These are phyloP conservation scores for Blastomyces emzantsi DNA, from an alignment of 2,329 filamentous ascomycete species.

Conservation along the genomic window DNA sequence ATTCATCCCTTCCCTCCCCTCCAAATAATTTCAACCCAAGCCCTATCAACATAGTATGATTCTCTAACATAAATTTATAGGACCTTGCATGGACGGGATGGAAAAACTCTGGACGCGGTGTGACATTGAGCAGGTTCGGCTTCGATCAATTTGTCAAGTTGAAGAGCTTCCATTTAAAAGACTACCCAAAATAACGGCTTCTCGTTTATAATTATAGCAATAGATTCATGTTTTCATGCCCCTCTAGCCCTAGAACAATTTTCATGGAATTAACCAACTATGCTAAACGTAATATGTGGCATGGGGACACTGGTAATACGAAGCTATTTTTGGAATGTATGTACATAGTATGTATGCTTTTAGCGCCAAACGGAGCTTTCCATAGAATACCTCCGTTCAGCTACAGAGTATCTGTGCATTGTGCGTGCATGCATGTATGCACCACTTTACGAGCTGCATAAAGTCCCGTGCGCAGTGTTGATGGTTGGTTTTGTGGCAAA, in stretches of 20 bases:
- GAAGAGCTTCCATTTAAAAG: slow-evolving; percentile 92
- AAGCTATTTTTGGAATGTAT: neutral
- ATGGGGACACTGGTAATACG: neutral
- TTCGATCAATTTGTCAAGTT: slow-evolving; percentile 95
- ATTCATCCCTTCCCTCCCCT: slow-evolving; percentile 1
- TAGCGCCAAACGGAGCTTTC: neutral
- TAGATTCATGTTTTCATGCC: slow-evolving; percentile 15
- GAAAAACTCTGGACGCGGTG: slow-evolving; percentile 93
- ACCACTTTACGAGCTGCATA: neutral
- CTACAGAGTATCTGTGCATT: neutral
- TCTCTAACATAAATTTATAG: slow-evolving; percentile 38
- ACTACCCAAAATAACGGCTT: slow-evolving; percentile 49
- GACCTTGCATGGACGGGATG: slow-evolving; percentile 95
- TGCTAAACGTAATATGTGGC: neutral
- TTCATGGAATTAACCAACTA: neutral
- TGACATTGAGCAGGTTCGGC: slow-evolving; percentile 79
- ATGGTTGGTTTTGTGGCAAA: neutral
- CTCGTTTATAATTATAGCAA: neutral
- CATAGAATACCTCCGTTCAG: neutral
- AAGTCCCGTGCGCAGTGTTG: neutral
- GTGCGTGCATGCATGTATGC: neutral
- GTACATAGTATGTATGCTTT: neutral
- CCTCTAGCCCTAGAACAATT: neutral
- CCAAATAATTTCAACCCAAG: slow-evolving; percentile 7
- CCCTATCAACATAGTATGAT: neutral